Conservation (phyloP, 257 asterid species). For the Jasminum sambac region DNA sequence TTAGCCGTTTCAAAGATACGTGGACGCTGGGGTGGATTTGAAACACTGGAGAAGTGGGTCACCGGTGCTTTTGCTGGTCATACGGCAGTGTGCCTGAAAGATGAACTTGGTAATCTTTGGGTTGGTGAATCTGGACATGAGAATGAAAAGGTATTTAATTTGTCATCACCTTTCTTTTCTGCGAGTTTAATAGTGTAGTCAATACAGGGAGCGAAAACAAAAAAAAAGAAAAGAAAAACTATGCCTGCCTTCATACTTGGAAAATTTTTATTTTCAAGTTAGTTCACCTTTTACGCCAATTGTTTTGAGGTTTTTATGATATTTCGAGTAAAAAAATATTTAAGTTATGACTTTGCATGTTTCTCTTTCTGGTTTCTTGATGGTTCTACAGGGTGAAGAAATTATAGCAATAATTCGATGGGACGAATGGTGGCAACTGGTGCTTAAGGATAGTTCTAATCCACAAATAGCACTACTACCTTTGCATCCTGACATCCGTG, state of each 20-base stretch:
- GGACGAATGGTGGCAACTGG: constrained; percentile 95
- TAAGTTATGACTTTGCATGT: constrained; percentile 3
- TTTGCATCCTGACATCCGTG: constrained; percentile 83
- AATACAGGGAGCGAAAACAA: too few species aligned
- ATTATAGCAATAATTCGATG: constrained; percentile 80
- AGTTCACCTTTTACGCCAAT: background rate
- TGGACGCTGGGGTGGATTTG: constrained; percentile 99
- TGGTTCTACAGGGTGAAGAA: constrained; percentile 87
- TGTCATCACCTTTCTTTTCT: background rate
- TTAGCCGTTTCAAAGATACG: constrained; percentile 95
- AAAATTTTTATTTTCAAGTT: background rate
- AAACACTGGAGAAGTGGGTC: constrained; percentile 99
- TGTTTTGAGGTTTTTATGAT: constrained; percentile 12
- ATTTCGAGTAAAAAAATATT: background rate
- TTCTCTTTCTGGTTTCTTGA: constrained; percentile 18
- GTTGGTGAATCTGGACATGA: constrained; percentile 99
- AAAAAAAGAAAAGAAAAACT: background rate
- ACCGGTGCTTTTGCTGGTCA: constrained; percentile 99
- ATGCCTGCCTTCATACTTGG: background rate
- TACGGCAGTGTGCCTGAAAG: constrained; percentile 96
- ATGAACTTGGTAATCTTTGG: constrained; percentile 81
- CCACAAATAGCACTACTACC: constrained; percentile 94
- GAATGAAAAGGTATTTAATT: constrained; percentile 75
- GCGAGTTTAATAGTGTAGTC: background rate
- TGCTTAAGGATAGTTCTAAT: constrained; percentile 83